A percentile compares a stretch with the other conserved stretches of the same genome.
phyloP scores from a whole-genome alignment of 2,329 filamentous ascomycete genomes.

The Sclerotinia trifoliorum region DNA sequence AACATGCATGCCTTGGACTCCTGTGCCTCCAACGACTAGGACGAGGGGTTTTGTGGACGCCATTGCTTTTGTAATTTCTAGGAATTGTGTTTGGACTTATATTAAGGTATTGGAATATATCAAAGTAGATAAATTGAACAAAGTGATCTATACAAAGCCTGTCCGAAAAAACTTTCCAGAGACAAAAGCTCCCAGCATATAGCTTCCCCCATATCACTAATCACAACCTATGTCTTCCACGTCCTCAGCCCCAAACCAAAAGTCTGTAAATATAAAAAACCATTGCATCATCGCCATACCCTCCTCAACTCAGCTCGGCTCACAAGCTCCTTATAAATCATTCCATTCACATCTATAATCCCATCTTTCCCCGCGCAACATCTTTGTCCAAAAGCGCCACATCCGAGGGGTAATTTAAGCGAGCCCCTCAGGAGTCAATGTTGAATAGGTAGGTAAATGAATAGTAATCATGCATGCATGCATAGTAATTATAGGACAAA shows the following conservation, averaged over 20 bases:
- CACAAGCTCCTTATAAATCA: not conserved
- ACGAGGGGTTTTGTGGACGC: constrained; percentile 48
- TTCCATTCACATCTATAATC: not conserved
- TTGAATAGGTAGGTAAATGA: constrained; percentile 6
- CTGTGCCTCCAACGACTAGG: constrained; percentile 47
- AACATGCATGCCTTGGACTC: constrained; percentile 43
- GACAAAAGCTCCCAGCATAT: not conserved
- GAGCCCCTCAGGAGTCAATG: constrained; percentile 1
- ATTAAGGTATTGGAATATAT: not conserved
- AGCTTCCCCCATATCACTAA: constrained; percentile 11
- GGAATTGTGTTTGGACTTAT: not conserved
- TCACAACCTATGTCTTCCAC: not conserved
- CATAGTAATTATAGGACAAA: constrained; percentile 12
- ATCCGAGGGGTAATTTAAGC: constrained; percentile 9
- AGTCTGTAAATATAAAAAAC: not conserved
- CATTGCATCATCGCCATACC: not conserved
- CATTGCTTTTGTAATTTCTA: not conserved
- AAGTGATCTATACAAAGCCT: not conserved
- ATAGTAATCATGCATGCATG: constrained; percentile 15
- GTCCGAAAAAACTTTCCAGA: not conserved
- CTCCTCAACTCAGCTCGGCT: not conserved
- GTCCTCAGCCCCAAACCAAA: not conserved
- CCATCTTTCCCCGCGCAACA: not conserved
- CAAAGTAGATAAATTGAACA: too few relatives aligned
- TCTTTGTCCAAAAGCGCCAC: constrained; percentile 7